Evolutionary conservation across 441 rosid genomes (phyloP).

Genomic region (Cnidoscolus chayamansa): DNA sequence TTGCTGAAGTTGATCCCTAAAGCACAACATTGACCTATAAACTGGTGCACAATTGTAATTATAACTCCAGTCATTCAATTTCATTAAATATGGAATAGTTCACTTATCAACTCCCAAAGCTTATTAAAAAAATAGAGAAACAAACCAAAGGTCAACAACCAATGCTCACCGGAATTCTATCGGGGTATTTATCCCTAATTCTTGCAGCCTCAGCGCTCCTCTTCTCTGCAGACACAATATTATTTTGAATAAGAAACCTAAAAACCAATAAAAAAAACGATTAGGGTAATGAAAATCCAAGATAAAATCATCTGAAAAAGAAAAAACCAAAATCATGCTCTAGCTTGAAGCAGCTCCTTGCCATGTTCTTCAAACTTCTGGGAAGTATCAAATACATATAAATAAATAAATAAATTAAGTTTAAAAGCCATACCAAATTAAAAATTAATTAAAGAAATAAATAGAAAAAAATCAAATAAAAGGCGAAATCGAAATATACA

Average conservation of each 20-base stretch:
- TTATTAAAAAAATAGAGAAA: neutral
- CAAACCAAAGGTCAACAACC: neutral
- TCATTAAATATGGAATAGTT: too few relatives aligned
- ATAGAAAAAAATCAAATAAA: neutral
- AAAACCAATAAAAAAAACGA: neutral
- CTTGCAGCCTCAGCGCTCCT: conserved; percentile 70
- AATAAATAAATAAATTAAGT: neutral
- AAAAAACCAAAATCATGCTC: conserved; percentile 65
- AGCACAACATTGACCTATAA: neutral
- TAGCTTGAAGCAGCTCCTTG: conserved; percentile 63
- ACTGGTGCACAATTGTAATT: neutral
- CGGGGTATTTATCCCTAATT: conserved; percentile 75
- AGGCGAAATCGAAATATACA: neutral
- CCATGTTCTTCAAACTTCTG: conserved; percentile 35
- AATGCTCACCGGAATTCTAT: conserved; percentile 67
- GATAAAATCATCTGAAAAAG: conserved; percentile 10
- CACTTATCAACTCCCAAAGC: neutral
- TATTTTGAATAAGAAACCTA: neutral
- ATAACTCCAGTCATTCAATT: neutral
- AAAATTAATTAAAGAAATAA: neutral
- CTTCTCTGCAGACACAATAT: conserved; percentile 41
- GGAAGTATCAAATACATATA: conserved; percentile 2
- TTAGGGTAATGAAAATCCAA: neutral
- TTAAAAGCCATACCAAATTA: neutral
- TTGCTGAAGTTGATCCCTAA: neutral